A percentile compares a stretch with the other conserved stretches of the same genome.
Conservation (phyloP, 768 basidiomycete genomes). For the Ramaria sp. region DNA sequence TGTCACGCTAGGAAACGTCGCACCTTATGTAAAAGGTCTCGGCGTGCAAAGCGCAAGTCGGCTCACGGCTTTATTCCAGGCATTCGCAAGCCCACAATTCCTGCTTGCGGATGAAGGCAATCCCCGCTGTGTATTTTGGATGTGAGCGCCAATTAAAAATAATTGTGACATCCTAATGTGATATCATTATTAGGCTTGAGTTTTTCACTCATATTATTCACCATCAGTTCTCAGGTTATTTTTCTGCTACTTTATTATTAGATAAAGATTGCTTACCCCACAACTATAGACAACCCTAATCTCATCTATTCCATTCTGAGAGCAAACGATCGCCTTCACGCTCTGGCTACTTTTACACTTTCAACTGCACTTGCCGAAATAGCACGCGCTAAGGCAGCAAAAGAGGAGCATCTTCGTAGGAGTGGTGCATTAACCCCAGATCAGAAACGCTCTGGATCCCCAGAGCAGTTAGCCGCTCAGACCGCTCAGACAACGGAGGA, state of each 20-base stretch:
- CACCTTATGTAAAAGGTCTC: slow-evolving; percentile 77
- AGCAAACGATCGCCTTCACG: slow-evolving; percentile 77
- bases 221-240: slow-evolving; percentile 42
- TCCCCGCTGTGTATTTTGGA: slow-evolving; percentile 84
- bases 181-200: slow-evolving; percentile 52
- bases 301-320: slow-evolving; percentile 79
- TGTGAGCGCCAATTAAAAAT: slow-evolving; percentile 24
- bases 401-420: slow-evolving; percentile 48
- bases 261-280: slow-evolving; percentile 20
- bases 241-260: background rate
- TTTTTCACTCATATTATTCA: slow-evolving; percentile 81
- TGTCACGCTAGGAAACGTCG: slow-evolving; percentile 80
- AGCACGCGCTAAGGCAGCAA: slow-evolving; percentile 56
- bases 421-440: background rate
- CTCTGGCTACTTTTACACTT: slow-evolving; percentile 86
- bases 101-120: slow-evolving; percentile 91
- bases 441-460: background rate
- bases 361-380: slow-evolving; percentile 80
- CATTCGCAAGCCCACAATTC: slow-evolving; percentile 85
- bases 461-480: background rate
- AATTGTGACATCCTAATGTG: background rate
- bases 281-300: slow-evolving; percentile 67
- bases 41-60: slow-evolving; percentile 74
- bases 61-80: slow-evolving; percentile 80
- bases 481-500: background rate